Percentiles rank a stretch among this genome's conserved stretches.
Evolutionary conservation across 2,329 filamentous ascomycete genomes (phyloP).

Genomic region (Ceratocystis destructans): DNA sequence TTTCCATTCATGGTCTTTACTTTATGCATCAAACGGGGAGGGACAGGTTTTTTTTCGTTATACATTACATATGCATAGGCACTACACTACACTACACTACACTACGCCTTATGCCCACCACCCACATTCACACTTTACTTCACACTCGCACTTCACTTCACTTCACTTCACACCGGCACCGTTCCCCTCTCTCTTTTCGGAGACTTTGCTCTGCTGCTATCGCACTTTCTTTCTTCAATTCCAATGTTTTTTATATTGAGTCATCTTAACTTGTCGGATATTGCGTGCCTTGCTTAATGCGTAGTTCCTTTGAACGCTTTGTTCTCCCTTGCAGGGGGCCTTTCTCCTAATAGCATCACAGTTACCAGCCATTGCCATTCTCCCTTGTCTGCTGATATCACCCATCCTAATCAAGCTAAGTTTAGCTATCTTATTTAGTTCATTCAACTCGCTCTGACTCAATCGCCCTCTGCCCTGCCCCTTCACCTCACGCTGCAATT

Average conservation of each 20-base stretch:
- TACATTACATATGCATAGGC: neutral
- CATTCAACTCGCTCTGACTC: no score
- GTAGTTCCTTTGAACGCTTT: neutral
- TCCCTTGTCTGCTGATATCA: no score
- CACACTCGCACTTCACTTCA: neutral
- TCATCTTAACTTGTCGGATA: neutral
- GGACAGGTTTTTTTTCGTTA: neutral
- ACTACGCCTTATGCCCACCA: no score
- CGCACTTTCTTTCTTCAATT: neutral
- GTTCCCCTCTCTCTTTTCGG: no score
- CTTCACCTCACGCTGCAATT: neutral
- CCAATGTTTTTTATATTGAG: neutral
- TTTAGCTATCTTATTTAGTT: no score
- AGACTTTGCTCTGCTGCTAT: neutral
- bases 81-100: no score
- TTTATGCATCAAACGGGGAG: constrained; percentile 7
- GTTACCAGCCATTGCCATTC: no score
- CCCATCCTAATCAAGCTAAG: no score
- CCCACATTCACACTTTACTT: no score
- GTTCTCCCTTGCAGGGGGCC: neutral
- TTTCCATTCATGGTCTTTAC: neutral
- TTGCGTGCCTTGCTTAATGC: neutral
- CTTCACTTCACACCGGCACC: no score
- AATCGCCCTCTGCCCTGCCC: no score
- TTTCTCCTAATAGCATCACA: neutral